Base-by-base conservation (phyloP, 2,329 filamentous ascomycete genomes). In the Rugonectria rugulosa region DNA sequence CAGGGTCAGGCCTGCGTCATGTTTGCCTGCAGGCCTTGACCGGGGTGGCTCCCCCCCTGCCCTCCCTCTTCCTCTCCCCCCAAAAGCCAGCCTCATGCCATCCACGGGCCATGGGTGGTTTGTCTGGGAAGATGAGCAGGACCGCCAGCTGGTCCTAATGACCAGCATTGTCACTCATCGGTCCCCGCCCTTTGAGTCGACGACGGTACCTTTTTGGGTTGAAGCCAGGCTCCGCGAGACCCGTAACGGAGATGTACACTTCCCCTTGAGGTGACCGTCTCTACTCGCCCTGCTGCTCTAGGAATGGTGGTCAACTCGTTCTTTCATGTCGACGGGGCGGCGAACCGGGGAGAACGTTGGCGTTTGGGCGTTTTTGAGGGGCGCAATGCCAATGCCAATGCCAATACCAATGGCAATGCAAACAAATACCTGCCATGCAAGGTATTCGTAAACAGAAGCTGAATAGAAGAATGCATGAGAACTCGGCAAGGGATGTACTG, bases 61-160 rank as follows among this genome's bases (percentile, higher is more conserved):
- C 34, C 9, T 8, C 17, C 17, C 10, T 17, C 32, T 40, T 34
- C 44, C 36, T 42, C 45, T 17, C 36, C 40, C 32, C 46, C 26
- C 46, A 38, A n/a, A n/a, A 42, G 47, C 29, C 50, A 51, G 46
- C 53, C 51, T 59, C 53, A 49, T 49, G 46, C 46, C 46, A 49
- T 49, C 36, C 38, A 49, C 36, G 20, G 34, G 32, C 21, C 32
- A 38, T 48, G 46, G 46, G 31, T 49, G 37, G 46, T 49, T 49
- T 41, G 50, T 43, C 17, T 47, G 37, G 29, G 38, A 36, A 66
- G 62, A 68, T 67, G 62, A 66, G 56, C 55, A 68, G 64, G 65
- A 63, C 61, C 56, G 52, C 51, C 41, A 34, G 34, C 54, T 64
- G 62, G 56, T 59, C 52, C 65, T 56, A 62, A 60, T 63, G 53